These are phyloP conservation scores for Coemansia sp. DNA, from an alignment of 192 early-diverging fungal species.

Conservation along the genomic window DNA sequence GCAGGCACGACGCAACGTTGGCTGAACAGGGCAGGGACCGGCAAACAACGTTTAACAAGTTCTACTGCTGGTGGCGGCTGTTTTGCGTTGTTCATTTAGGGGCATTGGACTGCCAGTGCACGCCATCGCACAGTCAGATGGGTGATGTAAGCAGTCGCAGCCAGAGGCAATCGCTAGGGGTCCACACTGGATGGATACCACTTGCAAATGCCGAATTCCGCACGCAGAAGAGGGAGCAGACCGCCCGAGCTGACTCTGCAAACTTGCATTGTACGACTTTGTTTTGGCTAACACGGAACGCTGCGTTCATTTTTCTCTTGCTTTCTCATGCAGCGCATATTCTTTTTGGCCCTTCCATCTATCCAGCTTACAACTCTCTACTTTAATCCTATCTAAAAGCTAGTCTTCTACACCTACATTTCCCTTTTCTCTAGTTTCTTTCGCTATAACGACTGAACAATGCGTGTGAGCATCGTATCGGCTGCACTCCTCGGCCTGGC, in stretches of 20 bases:
- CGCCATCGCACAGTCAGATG: neutral
- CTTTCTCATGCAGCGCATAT: neutral
- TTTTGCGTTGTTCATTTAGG: neutral
- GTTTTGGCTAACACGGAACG: neutral
- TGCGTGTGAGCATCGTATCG: conserved; percentile 38
- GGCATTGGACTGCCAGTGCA: neutral
- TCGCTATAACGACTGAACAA: conserved; percentile 13
- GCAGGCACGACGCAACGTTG: neutral
- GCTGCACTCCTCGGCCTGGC: conserved; percentile 35
- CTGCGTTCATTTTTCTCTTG: neutral
- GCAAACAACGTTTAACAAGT: neutral
- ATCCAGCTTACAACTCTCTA: neutral
- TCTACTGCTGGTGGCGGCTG: neutral
- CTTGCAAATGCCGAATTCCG: neutral
- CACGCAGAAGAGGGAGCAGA: neutral
- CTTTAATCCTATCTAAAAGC: conserved; percentile 3
- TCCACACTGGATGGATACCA: neutral
- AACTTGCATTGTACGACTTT: neutral
- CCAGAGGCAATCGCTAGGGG: neutral
- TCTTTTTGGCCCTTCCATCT: conserved; percentile 13
- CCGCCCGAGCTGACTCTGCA: conserved; percentile 1
- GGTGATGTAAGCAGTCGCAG: neutral
- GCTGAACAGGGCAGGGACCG: neutral
- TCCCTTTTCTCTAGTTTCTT: neutral
- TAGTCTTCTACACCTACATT: neutral